These are phyloP conservation scores for slime mould (Dictyostelium discoideum) DNA, from an alignment of 78 protist species.

Conservation along the genomic window dicty_2.7 NC_007091.3:4102501-4103000, in stretches of 20 bases:
- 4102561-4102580: conserved; percentile 13
- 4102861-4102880: conserved; percentile 18
- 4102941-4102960: neutral
- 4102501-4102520: neutral
- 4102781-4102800: conserved; percentile 31
- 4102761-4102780: neutral
- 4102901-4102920: neutral
- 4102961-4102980: neutral
- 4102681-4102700: conserved; percentile 19
- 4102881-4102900: neutral
- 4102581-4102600: conserved; percentile 78
- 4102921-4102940: neutral
- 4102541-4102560: conserved; percentile 8
- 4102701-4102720: neutral
- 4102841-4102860: conserved; percentile 17
- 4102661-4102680: neutral
- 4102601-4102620: conserved; percentile 58
- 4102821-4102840: conserved; percentile 14
- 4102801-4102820: neutral
- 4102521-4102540: neutral
- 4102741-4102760: neutral
- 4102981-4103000: neutral
- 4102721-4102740: neutral
- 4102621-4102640: conserved; percentile 4
- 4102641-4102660: conserved; percentile 32